Evolutionary conservation across 2,329 filamentous ascomycete species (phyloP), one percentile per base, ranked within the genome.

Genomic region (Colletotrichum sp.): DNA sequence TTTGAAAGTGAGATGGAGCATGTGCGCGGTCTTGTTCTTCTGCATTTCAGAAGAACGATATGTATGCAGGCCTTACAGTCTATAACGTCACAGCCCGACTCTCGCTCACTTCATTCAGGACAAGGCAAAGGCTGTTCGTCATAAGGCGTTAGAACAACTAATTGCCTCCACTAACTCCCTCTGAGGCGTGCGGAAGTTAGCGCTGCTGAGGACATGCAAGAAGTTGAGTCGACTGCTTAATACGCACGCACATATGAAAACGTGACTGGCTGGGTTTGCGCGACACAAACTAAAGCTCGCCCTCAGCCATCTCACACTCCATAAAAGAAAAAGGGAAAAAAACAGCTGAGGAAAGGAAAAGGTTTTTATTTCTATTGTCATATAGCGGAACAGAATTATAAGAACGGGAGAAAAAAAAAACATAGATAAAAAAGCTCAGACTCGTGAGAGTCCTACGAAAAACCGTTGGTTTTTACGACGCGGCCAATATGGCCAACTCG

Each of bases 331-430:
- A 48, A 3, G 16, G 1, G 1, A 4, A n/a, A 48, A n/a, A n/a
- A 43, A 0, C 8, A 43, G 16, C 36, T 5, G 2, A 48, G 9
- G 18, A 12, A 15, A 48, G n/a, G 3, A 5, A 18, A 39, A 1
- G 5, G 36, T 0, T 8, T 5, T 36, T 4, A 18, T 48, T 13
- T 22, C n/a, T 5, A 22, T 25, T 22, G 10, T 22, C 12, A 52
- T 13, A 8, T 12, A 6, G n/a, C 13, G 0, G 6, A 18, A 5
- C 13, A 52, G 6, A 8, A n/a, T 12, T 0, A 1, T 1, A 52
- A 10, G 18, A 22, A 22, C 6, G 43, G 12, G n/a, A 22, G 6
- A 22, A 2, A 3, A 8, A 22, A 43, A n/a, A 52, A 52, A 0
- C 22, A 22, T 22, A 52, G n/a, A 6, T 10, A 52, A 52, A 52